These are phyloP conservation scores for Pseudogymnoascus sp. DNA, from an alignment of 2,329 filamentous ascomycete genomes.

Conservation along the genomic window DNA sequence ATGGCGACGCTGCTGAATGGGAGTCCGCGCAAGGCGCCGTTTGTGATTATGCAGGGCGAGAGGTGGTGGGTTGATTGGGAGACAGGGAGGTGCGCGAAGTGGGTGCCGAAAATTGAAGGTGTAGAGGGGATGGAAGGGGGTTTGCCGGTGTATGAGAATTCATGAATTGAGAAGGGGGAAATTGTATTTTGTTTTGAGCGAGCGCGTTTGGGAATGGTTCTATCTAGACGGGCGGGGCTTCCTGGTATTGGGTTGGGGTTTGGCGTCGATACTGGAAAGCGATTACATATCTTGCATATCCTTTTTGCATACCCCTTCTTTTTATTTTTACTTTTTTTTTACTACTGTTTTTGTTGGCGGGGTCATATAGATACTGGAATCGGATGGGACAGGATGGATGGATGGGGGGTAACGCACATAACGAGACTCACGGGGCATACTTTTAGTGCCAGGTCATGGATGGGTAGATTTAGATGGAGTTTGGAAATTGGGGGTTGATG, in stretches of 20 bases:
- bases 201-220: not conserved
- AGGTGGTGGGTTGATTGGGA: conserved; percentile 53
- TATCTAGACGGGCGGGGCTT: not conserved
- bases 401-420: not conserved
- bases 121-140: not conserved
- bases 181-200: not conserved
- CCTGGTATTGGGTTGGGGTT: not conserved
- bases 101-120: conserved; percentile 29
- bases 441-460: not conserved
- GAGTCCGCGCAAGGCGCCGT: conserved; percentile 49
- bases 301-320: not conserved
- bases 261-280: not conserved
- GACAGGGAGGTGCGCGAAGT: conserved; percentile 46
- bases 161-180: not conserved
- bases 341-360: not conserved
- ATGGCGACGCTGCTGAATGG: conserved; percentile 50
- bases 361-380: not conserved
- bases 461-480: conserved; percentile 10
- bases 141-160: conserved; percentile 9
- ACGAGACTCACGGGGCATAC: not conserved
- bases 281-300: not conserved
- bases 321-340: not conserved
- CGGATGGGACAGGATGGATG: not conserved
- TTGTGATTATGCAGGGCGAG: conserved; percentile 48
- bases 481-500: not conserved